Conservation (phyloP, 2,329 filamentous ascomycete genomes). For the Pyricularia grisea region DNA sequence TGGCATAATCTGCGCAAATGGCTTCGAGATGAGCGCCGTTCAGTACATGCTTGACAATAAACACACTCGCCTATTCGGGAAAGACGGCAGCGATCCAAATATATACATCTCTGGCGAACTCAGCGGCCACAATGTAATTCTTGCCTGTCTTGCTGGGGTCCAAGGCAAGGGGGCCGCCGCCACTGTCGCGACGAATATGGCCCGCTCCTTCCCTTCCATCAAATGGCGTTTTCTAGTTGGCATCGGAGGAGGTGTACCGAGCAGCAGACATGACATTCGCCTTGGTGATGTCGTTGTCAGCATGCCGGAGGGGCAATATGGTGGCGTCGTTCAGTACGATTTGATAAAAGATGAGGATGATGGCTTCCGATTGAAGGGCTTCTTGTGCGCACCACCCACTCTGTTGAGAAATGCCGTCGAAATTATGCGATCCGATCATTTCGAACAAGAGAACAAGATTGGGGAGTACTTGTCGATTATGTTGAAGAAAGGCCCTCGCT, state of each 20-base stretch:
- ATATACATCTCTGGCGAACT: conserved; percentile 14
- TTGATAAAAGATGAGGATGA: conserved; percentile 13
- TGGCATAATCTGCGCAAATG: too few relatives aligned
- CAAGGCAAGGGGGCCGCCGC: conserved; percentile 17
- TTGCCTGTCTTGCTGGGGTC: conserved; percentile 17
- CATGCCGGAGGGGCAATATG: conserved; percentile 8
- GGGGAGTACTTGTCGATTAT: neutral
- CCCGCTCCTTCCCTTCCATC: conserved; percentile 19
- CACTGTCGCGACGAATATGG: conserved; percentile 17
- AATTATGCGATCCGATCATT: neutral
- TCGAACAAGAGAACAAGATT: neutral
- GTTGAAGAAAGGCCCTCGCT: neutral
- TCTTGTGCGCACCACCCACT: neutral
- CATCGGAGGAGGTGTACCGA: conserved; percentile 26
- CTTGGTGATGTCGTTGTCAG: conserved; percentile 23
- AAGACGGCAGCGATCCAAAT: too few relatives aligned
- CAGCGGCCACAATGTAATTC: conserved; percentile 24
- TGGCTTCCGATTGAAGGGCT: neutral
- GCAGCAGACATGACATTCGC: conserved; percentile 20
- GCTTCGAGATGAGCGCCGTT: too few relatives aligned
- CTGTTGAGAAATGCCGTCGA: neutral
- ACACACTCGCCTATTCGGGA: too few relatives aligned
- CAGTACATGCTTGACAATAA: too few relatives aligned
- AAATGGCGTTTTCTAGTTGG: conserved; percentile 22
- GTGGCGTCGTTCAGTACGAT: conserved; percentile 19